Evolutionary conservation across 331 rosid genomes (phyloP).

Genomic region (Telfairia occidentalis): DNA sequence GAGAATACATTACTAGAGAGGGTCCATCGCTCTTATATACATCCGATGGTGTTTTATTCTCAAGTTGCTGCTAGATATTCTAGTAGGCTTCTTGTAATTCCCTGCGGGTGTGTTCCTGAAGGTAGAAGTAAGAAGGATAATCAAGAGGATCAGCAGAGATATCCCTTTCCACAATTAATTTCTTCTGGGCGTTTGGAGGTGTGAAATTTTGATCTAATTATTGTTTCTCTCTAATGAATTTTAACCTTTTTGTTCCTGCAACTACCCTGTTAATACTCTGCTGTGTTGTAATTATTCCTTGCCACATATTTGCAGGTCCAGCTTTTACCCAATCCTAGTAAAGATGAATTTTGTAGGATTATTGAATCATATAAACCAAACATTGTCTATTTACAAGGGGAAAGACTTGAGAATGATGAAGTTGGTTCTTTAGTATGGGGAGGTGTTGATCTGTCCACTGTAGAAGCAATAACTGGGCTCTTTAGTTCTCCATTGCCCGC

Average conservation of each 20-base stretch:
- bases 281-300: background rate
- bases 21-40: slow-evolving; percentile 10
- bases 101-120: slow-evolving; percentile 30
- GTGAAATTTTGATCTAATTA: background rate
- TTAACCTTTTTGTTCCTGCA: background rate
- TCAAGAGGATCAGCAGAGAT: slow-evolving; percentile 25
- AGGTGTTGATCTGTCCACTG: slow-evolving; percentile 45
- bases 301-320: slow-evolving; percentile 49
- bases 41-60: slow-evolving; percentile 47
- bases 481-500: slow-evolving; percentile 60
- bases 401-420: slow-evolving; percentile 51
- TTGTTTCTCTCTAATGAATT: background rate
- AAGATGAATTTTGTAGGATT: slow-evolving; percentile 52
- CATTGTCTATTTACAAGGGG: slow-evolving; percentile 85
- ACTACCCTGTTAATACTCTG: background rate
- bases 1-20: slow-evolving; percentile 7
- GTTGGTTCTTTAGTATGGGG: slow-evolving; percentile 73
- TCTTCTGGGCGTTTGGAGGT: slow-evolving; percentile 96
- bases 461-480: slow-evolving; percentile 50
- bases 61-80: slow-evolving; percentile 59
- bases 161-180: slow-evolving; percentile 60
- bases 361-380: slow-evolving; percentile 63
- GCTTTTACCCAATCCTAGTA: slow-evolving; percentile 61
- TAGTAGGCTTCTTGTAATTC: slow-evolving; percentile 74
- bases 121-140: slow-evolving; percentile 27